Evolutionary conservation across 345 rosid genomes (phyloP), one percentile per base, ranked within the genome.

Genomic region (Hibiscus tridactylites): DNA sequence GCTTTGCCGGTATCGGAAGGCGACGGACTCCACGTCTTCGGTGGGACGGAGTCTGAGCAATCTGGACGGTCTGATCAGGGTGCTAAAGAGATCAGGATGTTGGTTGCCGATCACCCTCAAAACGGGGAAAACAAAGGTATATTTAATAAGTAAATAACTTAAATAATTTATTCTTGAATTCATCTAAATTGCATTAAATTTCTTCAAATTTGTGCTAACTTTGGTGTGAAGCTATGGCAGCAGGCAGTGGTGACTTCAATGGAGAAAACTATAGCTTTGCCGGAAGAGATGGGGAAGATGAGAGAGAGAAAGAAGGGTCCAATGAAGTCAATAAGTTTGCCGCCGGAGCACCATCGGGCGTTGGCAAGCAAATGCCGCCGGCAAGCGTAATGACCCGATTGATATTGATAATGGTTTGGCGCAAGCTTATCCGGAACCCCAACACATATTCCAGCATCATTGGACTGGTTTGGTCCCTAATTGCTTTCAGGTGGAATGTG

Each of bases 351-450:
- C 73, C 71, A 26, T 46, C 81, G 8, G 86, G 79, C 2, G 79
- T 13, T 16, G 72, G 78, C 42, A 76, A 81, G 71, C 86, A 84
- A 33, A 83, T 94, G 97, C 98, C 98, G 10, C 97, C 98, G 54
- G 81, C 96, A 6, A 94, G 93, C 70, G 98, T 94, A 26, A 89
- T 94, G 96, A 94, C 98, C 17, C 84, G 98, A 35, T 88, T 94
- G 39, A 94, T 94, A 37, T 77, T 94, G 77, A 91, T 94, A 75
- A 94, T 94, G 98, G 98, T 91, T 9, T 94, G 98, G 98, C 77
- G 98, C 63, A 94, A 94, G 77, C 95, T 94, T 39, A 94, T 94
- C 59, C 82, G 97, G 28, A 94, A 94, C 75, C 98, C 98, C 74
- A 94, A 94, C 84, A 94, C 97, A 10, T 94, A 94, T 80, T 94